These are phyloP conservation scores for Hemisphaericaspora nanyangensis DNA, from an alignment of 805 yeast genomes.

Conservation along the genomic window DNA sequence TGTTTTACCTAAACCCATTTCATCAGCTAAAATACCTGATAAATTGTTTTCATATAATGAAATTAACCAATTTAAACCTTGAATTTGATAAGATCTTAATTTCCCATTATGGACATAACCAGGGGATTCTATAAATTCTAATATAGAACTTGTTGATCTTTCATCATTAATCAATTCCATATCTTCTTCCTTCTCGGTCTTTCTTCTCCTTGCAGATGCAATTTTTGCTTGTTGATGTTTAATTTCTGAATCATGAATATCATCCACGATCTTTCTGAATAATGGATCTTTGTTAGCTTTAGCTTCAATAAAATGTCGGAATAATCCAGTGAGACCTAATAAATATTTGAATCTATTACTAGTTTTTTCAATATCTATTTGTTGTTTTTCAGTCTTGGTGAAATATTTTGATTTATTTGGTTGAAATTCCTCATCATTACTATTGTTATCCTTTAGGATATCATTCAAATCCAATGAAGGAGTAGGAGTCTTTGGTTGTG, in stretches of 20 bases:
- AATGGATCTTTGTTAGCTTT: slow-evolving; percentile 58
- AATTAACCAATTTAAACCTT: slow-evolving; percentile 77
- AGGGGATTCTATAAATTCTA: slow-evolving; percentile 52
- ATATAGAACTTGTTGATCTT: slow-evolving; percentile 27
- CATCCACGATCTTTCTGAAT: slow-evolving; percentile 49
- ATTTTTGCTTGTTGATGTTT: slow-evolving; percentile 4
- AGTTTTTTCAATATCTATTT: slow-evolving; percentile 53
- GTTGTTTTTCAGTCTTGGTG: slow-evolving; percentile 28
- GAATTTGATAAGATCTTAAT: slow-evolving; percentile 71
- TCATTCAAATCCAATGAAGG: slow-evolving; percentile 11
- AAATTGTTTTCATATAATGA: slow-evolving; percentile 63
- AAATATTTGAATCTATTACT: slow-evolving; percentile 62
- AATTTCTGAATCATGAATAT: slow-evolving; percentile 23
- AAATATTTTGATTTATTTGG: slow-evolving; percentile 25
- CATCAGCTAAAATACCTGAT: slow-evolving; percentile 79
- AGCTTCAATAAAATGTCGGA: slow-evolving; percentile 61
- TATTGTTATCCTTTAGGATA: slow-evolving; percentile 2
- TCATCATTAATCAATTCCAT: slow-evolving; percentile 67
- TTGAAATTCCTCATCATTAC: not conserved
- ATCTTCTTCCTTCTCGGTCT: slow-evolving; percentile 76
- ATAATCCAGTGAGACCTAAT: slow-evolving; percentile 59
- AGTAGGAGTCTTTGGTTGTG: slow-evolving; percentile 9
- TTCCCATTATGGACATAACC: slow-evolving; percentile 48
- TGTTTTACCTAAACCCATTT: slow-evolving; percentile 84
- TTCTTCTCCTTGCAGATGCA: slow-evolving; percentile 45